phyloP scores from a whole-genome alignment of 1,139 yeast species.

The Tardiomyces blankii region DNA sequence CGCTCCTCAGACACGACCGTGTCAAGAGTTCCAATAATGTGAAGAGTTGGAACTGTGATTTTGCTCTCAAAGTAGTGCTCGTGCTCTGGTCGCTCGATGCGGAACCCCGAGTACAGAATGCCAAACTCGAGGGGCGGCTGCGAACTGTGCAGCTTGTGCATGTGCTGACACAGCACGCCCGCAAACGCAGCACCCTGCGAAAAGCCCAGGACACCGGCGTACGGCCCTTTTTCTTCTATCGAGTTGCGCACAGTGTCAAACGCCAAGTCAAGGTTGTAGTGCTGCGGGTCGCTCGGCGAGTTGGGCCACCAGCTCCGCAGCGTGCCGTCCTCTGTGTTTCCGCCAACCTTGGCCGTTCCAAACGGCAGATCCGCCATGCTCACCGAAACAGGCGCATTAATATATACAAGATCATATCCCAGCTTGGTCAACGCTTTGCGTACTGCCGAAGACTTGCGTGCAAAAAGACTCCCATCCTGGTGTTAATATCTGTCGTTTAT shows the following conservation, averaged over 20 bases:
- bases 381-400: slow-evolving; percentile 64
- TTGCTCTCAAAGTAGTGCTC: slow-evolving; percentile 35
- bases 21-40: slow-evolving; percentile 78
- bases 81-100: slow-evolving; percentile 43
- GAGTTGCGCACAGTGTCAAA: slow-evolving; percentile 42
- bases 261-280: slow-evolving; percentile 33
- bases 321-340: slow-evolving; percentile 30
- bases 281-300: slow-evolving; percentile 29
- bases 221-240: slow-evolving; percentile 69
- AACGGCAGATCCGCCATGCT: slow-evolving; percentile 61
- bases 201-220: slow-evolving; percentile 79
- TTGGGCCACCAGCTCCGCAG: slow-evolving; percentile 39
- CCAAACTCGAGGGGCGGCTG: slow-evolving; percentile 54
- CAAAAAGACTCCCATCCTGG: slow-evolving; percentile 54
- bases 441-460: slow-evolving; percentile 70
- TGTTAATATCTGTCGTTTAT: not conserved
- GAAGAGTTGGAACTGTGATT: slow-evolving; percentile 50
- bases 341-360: slow-evolving; percentile 27
- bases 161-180: slow-evolving; percentile 24
- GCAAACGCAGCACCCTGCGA: slow-evolving; percentile 92
- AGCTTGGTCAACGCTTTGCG: slow-evolving; percentile 58
- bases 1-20: slow-evolving; percentile 77
- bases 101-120: slow-evolving; percentile 69
- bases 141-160: slow-evolving; percentile 17
- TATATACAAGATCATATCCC: slow-evolving; percentile 59